A percentile compares a stretch with the other conserved stretches of the same genome.
Evolutionary conservation across 352 stramenopile species (phyloP).

Genomic region (Phytophthora quininea): DNA sequence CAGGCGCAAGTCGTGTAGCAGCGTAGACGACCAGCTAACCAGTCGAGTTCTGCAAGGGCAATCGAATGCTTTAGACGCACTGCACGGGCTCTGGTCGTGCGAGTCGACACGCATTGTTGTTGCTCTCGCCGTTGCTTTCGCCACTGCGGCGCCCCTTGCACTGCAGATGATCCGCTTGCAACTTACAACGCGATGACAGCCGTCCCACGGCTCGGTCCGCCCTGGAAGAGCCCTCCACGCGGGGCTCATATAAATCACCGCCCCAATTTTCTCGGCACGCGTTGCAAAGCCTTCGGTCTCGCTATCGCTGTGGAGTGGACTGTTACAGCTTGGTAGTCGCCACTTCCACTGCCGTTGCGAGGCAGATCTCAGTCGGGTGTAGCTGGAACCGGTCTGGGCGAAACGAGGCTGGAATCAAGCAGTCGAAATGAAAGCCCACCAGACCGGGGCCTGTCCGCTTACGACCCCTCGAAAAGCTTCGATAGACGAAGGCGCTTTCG

Average conservation of each 20-base stretch:
- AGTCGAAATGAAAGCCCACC: not conserved
- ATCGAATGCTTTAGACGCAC: no score
- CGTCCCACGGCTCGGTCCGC: not conserved
- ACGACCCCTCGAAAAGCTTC: not conserved
- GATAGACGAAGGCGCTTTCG: not conserved
- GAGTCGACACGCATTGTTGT: not conserved
- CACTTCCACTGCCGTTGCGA: not conserved
- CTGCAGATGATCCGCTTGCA: not conserved
- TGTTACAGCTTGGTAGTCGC: not conserved
- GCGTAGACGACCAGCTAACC: no score
- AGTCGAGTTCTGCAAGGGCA: no score
- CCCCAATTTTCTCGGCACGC: not conserved
- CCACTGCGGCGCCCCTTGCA: not conserved
- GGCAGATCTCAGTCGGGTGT: not conserved
- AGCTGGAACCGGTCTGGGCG: not conserved
- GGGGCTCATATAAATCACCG: slow-evolving; percentile 3
- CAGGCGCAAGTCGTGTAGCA: not conserved
- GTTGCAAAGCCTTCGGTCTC: not conserved
- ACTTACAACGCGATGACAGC: slow-evolving; percentile 4
- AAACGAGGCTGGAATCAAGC: not conserved
- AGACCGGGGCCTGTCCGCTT: not conserved
- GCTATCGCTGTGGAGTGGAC: not conserved
- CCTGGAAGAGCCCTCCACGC: not conserved
- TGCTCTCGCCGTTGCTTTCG: not conserved
- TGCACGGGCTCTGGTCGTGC: not conserved